Evolutionary conservation across 306 rosid species (phyloP), one percentile per base, ranked within the genome.

Genomic region (cucumber (Cucumis sativus)): DNA sequence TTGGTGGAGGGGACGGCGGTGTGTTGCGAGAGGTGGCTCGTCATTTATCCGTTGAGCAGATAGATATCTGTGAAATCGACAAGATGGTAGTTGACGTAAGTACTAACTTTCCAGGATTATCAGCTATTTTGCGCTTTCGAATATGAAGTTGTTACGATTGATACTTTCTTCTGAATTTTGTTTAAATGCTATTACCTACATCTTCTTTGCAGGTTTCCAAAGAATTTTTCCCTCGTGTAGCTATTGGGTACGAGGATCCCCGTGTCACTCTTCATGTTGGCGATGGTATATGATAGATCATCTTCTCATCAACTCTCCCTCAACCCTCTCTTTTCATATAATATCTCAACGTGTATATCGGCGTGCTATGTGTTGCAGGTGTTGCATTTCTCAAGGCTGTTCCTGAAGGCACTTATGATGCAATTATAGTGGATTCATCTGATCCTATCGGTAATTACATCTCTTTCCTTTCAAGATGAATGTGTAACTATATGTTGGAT

Each of bases 1-100:
- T 96, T 60, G 99, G 99, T 59, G 99, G 99, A 76, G 99, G 99
- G 78, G 99, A 96, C 77, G 98, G 99, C 69, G 99, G 99, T n/a
- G 99, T 96, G 57, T 51, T 96, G 73, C 89, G 99, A 79, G 99
- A 96, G 90, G 96, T 96, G 64, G 74, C 99, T 84, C 98, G 99
- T 18, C 92, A 96, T 86, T 76, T 91, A 51, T 92, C 98, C 14
- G 81, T 92, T 35, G 97, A 88, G 85, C 83, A 86, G 85, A 89
- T 96, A 55, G 99, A 92, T 84, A 92, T 96, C 43, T 96, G 99
- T 7, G 99, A 96, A 86, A 96, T 96, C 79, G 99, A 96, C 87
- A 91, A 96, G 88, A 92, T 96, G 98, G 99, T 96, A 59, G 87
- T 96, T 30, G 98, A 96, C 10, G 99, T 92, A 79, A 90, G 96